Percentiles rank a stretch among this genome's conserved stretches.
phyloP scores from a whole-genome alignment of 495 filamentous ascomycete genomes.

The Penicillium argentinense region DNA sequence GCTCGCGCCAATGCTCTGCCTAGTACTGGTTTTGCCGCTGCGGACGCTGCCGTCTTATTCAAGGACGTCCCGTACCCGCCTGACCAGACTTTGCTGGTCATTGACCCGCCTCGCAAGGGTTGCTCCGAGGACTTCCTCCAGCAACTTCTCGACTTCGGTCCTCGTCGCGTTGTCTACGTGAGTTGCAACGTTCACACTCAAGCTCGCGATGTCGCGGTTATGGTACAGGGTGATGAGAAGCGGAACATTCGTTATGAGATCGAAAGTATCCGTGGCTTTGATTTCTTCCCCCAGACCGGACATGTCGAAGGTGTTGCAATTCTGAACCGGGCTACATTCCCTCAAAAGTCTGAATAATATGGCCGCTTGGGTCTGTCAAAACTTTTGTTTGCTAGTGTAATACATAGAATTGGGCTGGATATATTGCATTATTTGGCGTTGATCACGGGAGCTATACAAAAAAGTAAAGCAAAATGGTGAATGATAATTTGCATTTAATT shows the following conservation, averaged over 20 bases:
- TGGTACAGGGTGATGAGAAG: slow-evolving; percentile 65
- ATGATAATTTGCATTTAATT: too few relatives aligned
- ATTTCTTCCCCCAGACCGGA: slow-evolving; percentile 97
- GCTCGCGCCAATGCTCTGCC: slow-evolving; percentile 73
- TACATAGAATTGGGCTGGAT: background rate
- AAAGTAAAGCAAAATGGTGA: too few relatives aligned
- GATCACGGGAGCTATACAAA: too few relatives aligned
- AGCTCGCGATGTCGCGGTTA: slow-evolving; percentile 82
- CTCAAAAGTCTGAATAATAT: slow-evolving; percentile 10
- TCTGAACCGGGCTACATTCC: slow-evolving; percentile 45
- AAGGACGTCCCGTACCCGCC: slow-evolving; percentile 64
- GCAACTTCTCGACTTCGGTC: slow-evolving; percentile 75
- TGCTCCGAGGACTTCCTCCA: slow-evolving; percentile 81
- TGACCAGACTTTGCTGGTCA: slow-evolving; percentile 81
- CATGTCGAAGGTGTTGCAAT: slow-evolving; percentile 96
- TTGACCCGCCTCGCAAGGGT: slow-evolving; percentile 93
- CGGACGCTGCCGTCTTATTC: slow-evolving; percentile 83
- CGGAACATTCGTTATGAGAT: slow-evolving; percentile 70
- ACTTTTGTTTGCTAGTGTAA: background rate
- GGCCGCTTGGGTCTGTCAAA: slow-evolving; percentile 1
- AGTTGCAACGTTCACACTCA: slow-evolving; percentile 98
- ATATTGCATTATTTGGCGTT: background rate
- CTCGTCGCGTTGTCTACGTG: slow-evolving; percentile 83
- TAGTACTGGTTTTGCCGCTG: slow-evolving; percentile 74
- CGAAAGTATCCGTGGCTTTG: slow-evolving; percentile 89